These are phyloP conservation scores for Asclepias syriaca DNA, from an alignment of 257 asterid species.

Conservation along the genomic window DNA sequence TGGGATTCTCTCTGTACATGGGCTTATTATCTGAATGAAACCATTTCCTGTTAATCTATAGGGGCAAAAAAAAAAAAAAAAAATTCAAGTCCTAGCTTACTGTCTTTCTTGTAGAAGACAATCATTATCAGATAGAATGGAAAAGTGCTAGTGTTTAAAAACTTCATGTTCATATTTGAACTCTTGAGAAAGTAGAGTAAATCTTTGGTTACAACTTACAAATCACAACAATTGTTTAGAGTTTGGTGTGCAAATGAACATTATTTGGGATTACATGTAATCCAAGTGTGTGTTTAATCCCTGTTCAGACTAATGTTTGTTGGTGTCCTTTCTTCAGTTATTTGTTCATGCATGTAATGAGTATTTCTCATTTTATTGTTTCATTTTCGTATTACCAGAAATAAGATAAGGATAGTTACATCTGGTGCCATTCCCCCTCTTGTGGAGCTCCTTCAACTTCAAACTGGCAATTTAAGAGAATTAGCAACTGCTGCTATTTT, in stretches of 20 bases:
- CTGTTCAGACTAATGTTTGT: background rate
- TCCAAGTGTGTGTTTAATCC: background rate
- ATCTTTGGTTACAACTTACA: background rate
- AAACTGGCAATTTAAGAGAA: constrained; percentile 57
- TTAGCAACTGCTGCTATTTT: constrained; percentile 77
- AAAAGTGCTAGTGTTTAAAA: background rate
- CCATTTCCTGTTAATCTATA: background rate
- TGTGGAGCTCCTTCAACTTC: constrained; percentile 65
- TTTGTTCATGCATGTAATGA: constrained; percentile 14
- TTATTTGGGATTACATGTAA: background rate
- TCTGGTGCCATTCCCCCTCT: constrained; percentile 79
- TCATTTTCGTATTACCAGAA: constrained; percentile 39
- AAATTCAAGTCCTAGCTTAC: background rate
- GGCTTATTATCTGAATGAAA: background rate
- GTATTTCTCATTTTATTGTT: constrained; percentile 14
- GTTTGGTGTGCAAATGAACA: background rate
- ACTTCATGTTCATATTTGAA: background rate
- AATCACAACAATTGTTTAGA: background rate
- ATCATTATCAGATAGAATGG: background rate
- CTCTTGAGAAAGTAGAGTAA: background rate
- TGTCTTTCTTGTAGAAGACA: background rate
- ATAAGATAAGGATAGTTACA: constrained; percentile 67
- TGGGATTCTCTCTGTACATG: background rate
- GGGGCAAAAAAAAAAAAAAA: no score
- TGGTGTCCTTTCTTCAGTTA: background rate